These are phyloP conservation scores for Paxillus rubicundulus DNA, from an alignment of 768 basidiomycete genomes.

Conservation along the genomic window DNA sequence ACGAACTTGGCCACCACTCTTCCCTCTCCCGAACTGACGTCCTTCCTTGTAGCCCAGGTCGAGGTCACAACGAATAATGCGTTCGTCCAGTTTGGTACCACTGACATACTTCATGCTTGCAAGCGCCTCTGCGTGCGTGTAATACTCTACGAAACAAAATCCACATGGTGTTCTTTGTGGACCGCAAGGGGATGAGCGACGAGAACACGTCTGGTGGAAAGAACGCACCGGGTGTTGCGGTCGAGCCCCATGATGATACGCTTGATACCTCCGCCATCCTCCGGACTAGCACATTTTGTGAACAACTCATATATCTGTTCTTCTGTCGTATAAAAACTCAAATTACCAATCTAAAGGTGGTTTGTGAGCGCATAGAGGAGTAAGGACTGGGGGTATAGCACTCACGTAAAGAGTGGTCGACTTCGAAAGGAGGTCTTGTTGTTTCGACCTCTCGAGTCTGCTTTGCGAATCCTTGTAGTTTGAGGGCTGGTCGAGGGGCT, in stretches of 20 bases:
- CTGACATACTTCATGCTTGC: slow-evolving; percentile 92
- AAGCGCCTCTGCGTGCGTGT: slow-evolving; percentile 90
- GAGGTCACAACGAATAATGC: slow-evolving; percentile 96
- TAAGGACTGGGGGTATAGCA: slow-evolving; percentile 6
- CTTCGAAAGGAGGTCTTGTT: slow-evolving; percentile 76
- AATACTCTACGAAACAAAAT: slow-evolving; percentile 96
- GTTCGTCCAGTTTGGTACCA: slow-evolving; percentile 98
- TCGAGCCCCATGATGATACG: slow-evolving; percentile 95
- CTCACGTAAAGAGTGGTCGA: slow-evolving; percentile 91
- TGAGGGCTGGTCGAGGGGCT: slow-evolving; percentile 86
- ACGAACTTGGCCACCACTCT: slow-evolving; percentile 93
- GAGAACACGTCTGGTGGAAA: background rate
- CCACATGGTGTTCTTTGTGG: slow-evolving; percentile 79
- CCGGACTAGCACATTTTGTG: slow-evolving; percentile 82
- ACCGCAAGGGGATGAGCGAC: slow-evolving; percentile 5
- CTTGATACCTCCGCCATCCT: slow-evolving; percentile 87
- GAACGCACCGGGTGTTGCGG: slow-evolving; percentile 72
- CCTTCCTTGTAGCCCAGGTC: slow-evolving; percentile 97
- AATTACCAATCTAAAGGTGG: slow-evolving; percentile 70
- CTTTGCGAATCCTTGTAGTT: slow-evolving; percentile 95
- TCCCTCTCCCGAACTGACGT: slow-evolving; percentile 94
- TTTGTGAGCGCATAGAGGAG: slow-evolving; percentile 18
- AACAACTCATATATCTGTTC: slow-evolving; percentile 95
- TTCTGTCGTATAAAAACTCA: slow-evolving; percentile 94
- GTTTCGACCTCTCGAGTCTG: slow-evolving; percentile 72